Percentiles rank a stretch among this genome's conserved stretches.
phyloP scores from a whole-genome alignment of 2,329 filamentous ascomycete species.

The Knufia petricola region DNA sequence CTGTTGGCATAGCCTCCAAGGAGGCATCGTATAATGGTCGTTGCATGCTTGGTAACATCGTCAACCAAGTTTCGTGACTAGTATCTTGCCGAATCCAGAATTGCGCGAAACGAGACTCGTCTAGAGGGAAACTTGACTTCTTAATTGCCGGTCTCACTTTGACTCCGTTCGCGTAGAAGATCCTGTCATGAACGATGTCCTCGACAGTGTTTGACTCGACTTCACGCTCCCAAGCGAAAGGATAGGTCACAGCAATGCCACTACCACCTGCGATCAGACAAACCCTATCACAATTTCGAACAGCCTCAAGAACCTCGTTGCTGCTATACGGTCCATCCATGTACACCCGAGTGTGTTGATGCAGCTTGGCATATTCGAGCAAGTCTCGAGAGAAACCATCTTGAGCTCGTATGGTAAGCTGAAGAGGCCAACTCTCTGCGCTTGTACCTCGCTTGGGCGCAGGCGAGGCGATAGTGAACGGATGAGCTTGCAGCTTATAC shows the following conservation, averaged over 20 bases:
- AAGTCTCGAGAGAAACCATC: conserved; percentile 51
- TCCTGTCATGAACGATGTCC: conserved; percentile 13
- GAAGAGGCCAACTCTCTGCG: conserved; percentile 36
- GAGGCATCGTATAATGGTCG: not conserved
- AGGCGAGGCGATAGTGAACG: conserved; percentile 55
- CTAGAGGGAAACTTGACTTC: not conserved
- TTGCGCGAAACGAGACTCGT: conserved; percentile 13
- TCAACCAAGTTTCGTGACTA: conserved; percentile 16
- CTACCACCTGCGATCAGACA: conserved; percentile 55
- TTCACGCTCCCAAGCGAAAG: conserved; percentile 35
- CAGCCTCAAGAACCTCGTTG: conserved; percentile 44
- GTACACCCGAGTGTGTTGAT: conserved; percentile 38
- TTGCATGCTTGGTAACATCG: conserved; percentile 13
- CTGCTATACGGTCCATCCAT: conserved; percentile 60
- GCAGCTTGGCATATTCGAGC: conserved; percentile 40
- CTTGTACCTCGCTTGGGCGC: conserved; percentile 12
- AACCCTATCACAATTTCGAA: conserved; percentile 40
- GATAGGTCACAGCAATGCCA: conserved; percentile 56
- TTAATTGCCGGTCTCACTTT: conserved; percentile 7
- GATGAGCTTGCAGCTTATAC: conserved; percentile 52
- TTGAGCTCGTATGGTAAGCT: conserved; percentile 50
- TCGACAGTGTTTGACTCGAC: conserved; percentile 7
- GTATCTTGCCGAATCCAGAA: conserved; percentile 23
- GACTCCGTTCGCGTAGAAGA: conserved; percentile 13
- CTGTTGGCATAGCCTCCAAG: not conserved